Evolutionary conservation across 257 asterid genomes (phyloP), one percentile per base, ranked within the genome.

Genomic region (Solanum sparsipilum): DNA sequence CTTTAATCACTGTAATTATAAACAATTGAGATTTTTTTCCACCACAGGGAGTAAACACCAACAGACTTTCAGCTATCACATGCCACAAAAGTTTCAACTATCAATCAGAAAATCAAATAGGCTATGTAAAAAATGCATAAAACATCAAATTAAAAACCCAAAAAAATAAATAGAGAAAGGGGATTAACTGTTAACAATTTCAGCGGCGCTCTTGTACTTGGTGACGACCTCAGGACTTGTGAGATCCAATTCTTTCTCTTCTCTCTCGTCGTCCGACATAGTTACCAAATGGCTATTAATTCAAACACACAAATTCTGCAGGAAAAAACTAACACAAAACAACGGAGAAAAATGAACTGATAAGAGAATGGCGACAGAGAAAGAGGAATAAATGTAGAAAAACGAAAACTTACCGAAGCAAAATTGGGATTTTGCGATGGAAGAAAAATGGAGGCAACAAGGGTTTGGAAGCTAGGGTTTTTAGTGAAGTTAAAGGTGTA

Each of bases 231-330:
- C 99, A 8, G 96, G 92, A 88, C 92, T 91, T 67, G 95, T 91
- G 91, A 96, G 98, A 94, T 95, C 99, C 93, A 95, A 87, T 94
- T 96, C 99, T 60, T 85, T 90, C 98, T 96, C 99, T 88, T 95
- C 99, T 83, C 98, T 91, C 89, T 95, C 98, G 60, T 96, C 99
- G 84, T 96, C 99, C 89, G 99, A 95, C 98, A 94, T 94, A 86
- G 86, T 92, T 79, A 88, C 75, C 90, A 44, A 83, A 70, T 4
- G 48, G 20, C 70, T 82, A 82, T 9, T 9, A 81, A 83, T 88
- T 86, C 38, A 44, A 9, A 25, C 12, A 87, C 87, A 88, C 44
- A 44, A 63, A 44, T 44, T 58, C 8, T 78, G 48, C 56, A 85
- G 63, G 31, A 31, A 79, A 6, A 1, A 27, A n/a, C 8, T 3